A percentile compares a stretch with the other conserved stretches of the same genome.
Evolutionary conservation across 1,284 basidiomycete genomes (phyloP).

Genomic region (Cryptococcus hybrid): DNA sequence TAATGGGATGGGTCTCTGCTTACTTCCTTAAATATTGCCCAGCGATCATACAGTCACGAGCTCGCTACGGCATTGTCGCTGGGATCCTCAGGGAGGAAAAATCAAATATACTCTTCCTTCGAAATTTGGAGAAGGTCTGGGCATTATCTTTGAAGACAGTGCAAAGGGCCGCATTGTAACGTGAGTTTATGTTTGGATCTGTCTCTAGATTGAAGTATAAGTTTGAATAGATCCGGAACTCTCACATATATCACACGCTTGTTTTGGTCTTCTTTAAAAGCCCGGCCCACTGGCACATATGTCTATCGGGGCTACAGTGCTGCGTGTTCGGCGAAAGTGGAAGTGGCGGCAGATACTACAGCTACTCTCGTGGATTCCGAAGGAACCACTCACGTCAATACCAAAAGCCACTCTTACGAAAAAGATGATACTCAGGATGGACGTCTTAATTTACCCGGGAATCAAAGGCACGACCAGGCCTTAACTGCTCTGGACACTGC

Average conservation of each 20-base stretch:
- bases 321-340: conserved; percentile 36
- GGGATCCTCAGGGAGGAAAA: conserved; percentile 54
- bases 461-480: no score
- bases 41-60: conserved; percentile 55
- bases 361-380: neutral
- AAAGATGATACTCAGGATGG: neutral
- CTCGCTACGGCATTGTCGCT: conserved; percentile 52
- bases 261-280: conserved; percentile 46
- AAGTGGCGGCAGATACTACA: conserved; percentile 14
- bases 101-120: conserved; percentile 53
- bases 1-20: neutral
- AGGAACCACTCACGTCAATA: neutral
- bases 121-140: conserved; percentile 45
- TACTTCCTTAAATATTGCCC: conserved; percentile 12
- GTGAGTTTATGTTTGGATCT: conserved; percentile 29
- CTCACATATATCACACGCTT: conserved; percentile 45
- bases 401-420: neutral
- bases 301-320: conserved; percentile 53
- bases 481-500: conserved; percentile 1
- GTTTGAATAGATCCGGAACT: conserved; percentile 30
- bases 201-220: neutral
- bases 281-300: conserved; percentile 47
- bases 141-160: conserved; percentile 55
- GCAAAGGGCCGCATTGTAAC: conserved; percentile 51
- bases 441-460: neutral